Conservation (phyloP, 2,329 filamentous ascomycete species). For the Chalara sp. region DNA sequence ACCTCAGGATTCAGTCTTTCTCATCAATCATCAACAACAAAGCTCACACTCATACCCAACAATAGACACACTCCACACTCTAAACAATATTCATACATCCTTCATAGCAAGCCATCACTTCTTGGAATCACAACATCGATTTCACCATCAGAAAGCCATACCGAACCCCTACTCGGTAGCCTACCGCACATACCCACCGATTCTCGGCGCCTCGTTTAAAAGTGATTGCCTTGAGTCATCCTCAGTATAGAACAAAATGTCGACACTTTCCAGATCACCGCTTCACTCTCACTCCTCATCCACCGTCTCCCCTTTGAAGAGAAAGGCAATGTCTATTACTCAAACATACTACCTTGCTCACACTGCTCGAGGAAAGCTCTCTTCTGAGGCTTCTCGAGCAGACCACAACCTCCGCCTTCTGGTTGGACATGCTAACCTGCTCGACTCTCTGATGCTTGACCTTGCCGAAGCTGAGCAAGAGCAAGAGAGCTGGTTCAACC, state of each 20-base stretch:
- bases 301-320: constrained; percentile 29
- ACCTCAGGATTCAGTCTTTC: neutral
- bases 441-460: constrained; percentile 88
- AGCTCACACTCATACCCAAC: neutral
- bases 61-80: neutral
- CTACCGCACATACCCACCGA: neutral
- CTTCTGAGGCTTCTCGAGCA: constrained; percentile 77
- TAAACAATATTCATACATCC: neutral
- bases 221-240: neutral
- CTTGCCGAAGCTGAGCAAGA: constrained; percentile 91
- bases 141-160: neutral
- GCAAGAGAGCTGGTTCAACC: constrained; percentile 97
- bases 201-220: neutral
- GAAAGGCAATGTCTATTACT: constrained; percentile 93
- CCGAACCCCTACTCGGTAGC: neutral
- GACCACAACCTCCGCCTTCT: constrained; percentile 94
- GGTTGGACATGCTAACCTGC: constrained; percentile 95
- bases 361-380: constrained; percentile 94
- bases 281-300: neutral
- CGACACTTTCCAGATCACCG: neutral
- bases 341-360: constrained; percentile 98
- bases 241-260: neutral
- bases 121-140: neutral
- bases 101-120: no score
- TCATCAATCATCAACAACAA: neutral